Percentiles rank a stretch among this genome's conserved stretches.
phyloP scores from a whole-genome alignment of 83 land plant genomes.

The Thuja plicata region DNA sequence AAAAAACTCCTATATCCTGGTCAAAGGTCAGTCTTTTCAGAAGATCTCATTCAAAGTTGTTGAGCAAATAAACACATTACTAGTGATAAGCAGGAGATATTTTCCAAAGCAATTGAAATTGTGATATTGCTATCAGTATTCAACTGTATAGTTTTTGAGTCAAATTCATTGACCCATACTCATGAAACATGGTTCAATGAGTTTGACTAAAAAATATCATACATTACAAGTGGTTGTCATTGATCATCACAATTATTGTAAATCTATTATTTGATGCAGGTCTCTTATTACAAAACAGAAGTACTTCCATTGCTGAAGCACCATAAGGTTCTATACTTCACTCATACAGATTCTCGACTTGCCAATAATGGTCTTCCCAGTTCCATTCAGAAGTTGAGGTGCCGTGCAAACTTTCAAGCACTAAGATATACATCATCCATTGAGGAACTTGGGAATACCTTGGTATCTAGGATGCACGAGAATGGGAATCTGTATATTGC shows the following conservation, averaged over 20 bases:
- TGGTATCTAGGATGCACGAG: conserved; percentile 63
- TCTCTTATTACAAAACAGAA: conserved; percentile 61
- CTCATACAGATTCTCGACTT: conserved; percentile 81
- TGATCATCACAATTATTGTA: not conserved
- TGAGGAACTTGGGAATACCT: conserved; percentile 52
- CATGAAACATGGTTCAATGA: no score
- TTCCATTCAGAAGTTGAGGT: conserved; percentile 73
- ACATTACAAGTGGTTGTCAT: not conserved
- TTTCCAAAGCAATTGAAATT: no score
- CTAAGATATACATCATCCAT: conserved; percentile 67
- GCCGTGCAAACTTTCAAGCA: conserved; percentile 73
- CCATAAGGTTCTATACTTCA: conserved; percentile 78
- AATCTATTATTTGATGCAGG: conserved; percentile 35
- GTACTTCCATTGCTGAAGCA: conserved; percentile 75
- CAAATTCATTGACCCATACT: no score
- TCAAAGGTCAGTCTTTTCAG: conserved; percentile 55
- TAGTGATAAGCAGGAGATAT: no score
- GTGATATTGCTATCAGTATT: no score
- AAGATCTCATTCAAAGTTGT: not conserved
- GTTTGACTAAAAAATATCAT: no score
- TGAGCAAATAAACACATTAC: not conserved
- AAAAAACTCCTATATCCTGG: conserved; percentile 82
- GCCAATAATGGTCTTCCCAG: conserved; percentile 77
- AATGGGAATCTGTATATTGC: conserved; percentile 63
- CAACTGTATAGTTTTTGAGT: no score